Evolutionary conservation across 1,284 basidiomycete species (phyloP).

Genomic region (Phlebopus sp.): DNA sequence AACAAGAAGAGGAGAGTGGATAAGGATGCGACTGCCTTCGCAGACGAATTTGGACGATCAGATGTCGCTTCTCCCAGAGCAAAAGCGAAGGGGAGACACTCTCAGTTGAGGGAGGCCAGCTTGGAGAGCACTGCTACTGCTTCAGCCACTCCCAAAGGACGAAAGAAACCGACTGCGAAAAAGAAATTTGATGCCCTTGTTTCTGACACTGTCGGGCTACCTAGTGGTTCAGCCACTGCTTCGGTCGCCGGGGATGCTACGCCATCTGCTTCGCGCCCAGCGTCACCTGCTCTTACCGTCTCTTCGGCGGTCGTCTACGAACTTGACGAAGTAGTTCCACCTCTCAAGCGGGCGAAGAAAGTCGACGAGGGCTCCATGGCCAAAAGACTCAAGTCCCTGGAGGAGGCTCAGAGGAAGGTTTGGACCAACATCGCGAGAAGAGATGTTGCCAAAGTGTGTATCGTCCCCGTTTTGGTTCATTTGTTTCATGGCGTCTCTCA

Average conservation of each 20-base stretch:
- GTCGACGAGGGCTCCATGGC: slow-evolving; percentile 67
- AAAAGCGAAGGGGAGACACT: slow-evolving; percentile 44
- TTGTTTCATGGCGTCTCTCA: slow-evolving; percentile 32
- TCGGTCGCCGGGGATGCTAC: slow-evolving; percentile 58
- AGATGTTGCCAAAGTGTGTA: slow-evolving; percentile 75
- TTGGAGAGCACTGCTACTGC: slow-evolving; percentile 37
- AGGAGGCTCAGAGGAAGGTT: slow-evolving; percentile 82
- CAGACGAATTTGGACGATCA: slow-evolving; percentile 43
- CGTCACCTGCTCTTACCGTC: slow-evolving; percentile 56
- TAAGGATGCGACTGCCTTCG: slow-evolving; percentile 34
- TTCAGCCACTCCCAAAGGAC: slow-evolving; percentile 36
- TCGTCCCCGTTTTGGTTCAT: not conserved
- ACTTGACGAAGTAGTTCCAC: slow-evolving; percentile 63
- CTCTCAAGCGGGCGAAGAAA: slow-evolving; percentile 70
- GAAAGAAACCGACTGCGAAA: slow-evolving; percentile 40
- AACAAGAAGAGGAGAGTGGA: slow-evolving; percentile 53
- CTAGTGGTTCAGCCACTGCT: slow-evolving; percentile 53
- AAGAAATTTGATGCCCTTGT: slow-evolving; percentile 47
- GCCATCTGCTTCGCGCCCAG: slow-evolving; percentile 54
- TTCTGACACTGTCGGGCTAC: slow-evolving; percentile 45
- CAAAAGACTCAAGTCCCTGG: slow-evolving; percentile 71
- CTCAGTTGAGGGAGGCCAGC: slow-evolving; percentile 41
- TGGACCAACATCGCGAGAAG: slow-evolving; percentile 83
- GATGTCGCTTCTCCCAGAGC: slow-evolving; percentile 27
- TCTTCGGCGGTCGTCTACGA: slow-evolving; percentile 65